Base-by-base conservation (phyloP, 1,139 yeast genomes). In the Magnusiomyces tetraspermus region DNA sequence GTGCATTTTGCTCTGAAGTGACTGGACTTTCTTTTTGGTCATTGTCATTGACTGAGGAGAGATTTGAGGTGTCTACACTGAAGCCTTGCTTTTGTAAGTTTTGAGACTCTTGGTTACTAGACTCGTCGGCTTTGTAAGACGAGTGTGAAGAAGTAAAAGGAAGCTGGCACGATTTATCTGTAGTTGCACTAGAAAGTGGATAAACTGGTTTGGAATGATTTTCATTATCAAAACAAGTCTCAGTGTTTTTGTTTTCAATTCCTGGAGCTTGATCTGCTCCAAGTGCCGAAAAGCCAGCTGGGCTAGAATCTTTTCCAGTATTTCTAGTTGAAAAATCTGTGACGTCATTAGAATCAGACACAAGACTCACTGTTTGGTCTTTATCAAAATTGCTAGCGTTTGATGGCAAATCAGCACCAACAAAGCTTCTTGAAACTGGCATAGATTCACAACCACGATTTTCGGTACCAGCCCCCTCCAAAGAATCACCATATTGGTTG, bases 401-500 rank as follows among this genome's bases (percentile, higher is more conserved):
- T 2, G 46, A 22, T 19, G 46, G 5, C 10, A 33, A n/a, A n/a
- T n/a, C n/a, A n/a, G n/a, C n/a, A n/a, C n/a, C n/a, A n/a, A n/a
- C n/a, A n/a, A n/a, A n/a, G n/a, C n/a, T n/a, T n/a, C n/a, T n/a
- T n/a, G n/a, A n/a, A n/a, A n/a, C n/a, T n/a, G n/a, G n/a, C n/a
- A n/a, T n/a, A n/a, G n/a, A n/a, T n/a, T n/a, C n/a, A n/a, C n/a
- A n/a, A n/a, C n/a, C n/a, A n/a, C n/a, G n/a, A n/a, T n/a, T n/a
- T n/a, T n/a, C n/a, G n/a, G n/a, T n/a, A n/a, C n/a, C n/a, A n/a
- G n/a, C n/a, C n/a, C n/a, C n/a, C n/a, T n/a, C n/a, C n/a, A n/a
- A n/a, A n/a, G n/a, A n/a, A 23, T 51, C 50, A 17, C 17, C 31
- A 8, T 47, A 46, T 3, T 46, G 50, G 24, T 50, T 38, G 28